Percentiles rank a stretch among this genome's conserved stretches.
These are phyloP conservation scores for Komagataella populi DNA, from an alignment of 805 yeast genomes.

Conservation along the genomic window DNA sequence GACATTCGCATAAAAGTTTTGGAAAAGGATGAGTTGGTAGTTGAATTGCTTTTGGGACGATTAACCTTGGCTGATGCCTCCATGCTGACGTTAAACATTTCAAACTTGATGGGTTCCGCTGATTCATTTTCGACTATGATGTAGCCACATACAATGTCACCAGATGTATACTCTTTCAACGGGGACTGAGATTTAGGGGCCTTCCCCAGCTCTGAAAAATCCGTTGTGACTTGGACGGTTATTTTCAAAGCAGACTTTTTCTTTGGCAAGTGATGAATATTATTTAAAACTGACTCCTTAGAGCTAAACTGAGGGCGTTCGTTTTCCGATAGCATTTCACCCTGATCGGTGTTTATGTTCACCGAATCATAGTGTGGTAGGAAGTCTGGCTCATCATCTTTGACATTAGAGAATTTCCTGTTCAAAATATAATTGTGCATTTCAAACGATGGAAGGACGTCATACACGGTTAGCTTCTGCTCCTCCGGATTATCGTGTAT, in stretches of 20 bases:
- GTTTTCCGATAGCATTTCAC: neutral
- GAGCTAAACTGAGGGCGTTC: neutral
- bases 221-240: slow-evolving; percentile 22
- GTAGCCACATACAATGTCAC: slow-evolving; percentile 54
- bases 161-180: slow-evolving; percentile 45
- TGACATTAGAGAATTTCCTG: slow-evolving; percentile 7
- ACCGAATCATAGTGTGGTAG: slow-evolving; percentile 2
- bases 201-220: slow-evolving; percentile 18
- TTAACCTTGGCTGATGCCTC: slow-evolving; percentile 26
- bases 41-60: too few relatives aligned
- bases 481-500: neutral
- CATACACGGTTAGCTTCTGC: slow-evolving; percentile 18
- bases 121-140: slow-evolving; percentile 27
- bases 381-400: neutral
- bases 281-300: slow-evolving; percentile 9
- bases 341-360: neutral
- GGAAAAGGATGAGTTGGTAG: too few relatives aligned
- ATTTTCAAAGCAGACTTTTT: slow-evolving; percentile 11
- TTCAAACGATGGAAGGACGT: slow-evolving; percentile 55
- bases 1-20: neutral
- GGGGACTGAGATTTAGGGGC: slow-evolving; percentile 15
- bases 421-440: slow-evolving; percentile 35
- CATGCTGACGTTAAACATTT: slow-evolving; percentile 44
- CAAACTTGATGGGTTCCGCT: slow-evolving; percentile 33
- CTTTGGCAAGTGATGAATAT: slow-evolving; percentile 10